Evolutionary conservation across 2,329 filamentous ascomycete species (phyloP), one percentile per base, ranked within the genome.

Genomic region (Penicillium sp.): DNA sequence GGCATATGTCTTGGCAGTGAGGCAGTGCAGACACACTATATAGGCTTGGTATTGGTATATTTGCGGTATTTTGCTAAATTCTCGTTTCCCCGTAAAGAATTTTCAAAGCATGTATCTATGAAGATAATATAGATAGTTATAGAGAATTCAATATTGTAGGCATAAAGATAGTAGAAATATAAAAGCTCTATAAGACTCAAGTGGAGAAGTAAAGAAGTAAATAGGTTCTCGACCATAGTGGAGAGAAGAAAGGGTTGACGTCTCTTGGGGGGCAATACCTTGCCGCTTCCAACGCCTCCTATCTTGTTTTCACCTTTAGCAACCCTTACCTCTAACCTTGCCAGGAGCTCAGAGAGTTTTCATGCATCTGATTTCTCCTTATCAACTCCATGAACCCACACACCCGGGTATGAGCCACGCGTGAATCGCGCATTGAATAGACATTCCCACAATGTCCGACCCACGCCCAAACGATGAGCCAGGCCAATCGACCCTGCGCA

Each of bases 401-500:
- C 11, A 50, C 36, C 37, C 9, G 43, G 43, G 43, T 45, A 25
- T 48, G 25, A 52, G 48, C 50, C 50, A 50, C 45, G 52, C 54
- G 51, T 62, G 58, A 63, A 58, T 42, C 42, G 57, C 58, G 55
- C 45, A 44, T 57, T 50, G n/a, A 48, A 69, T 28, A 46, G 9
- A 48, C 33, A 48, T 6, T 22, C 17, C 17, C 26, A 50, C 55
- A 57, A 75, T 75, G 73, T 65, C 70, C 44, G 62, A 72, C 45
- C 50, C 65, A 44, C 62, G 55, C 53, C 54, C 47, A 31, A 48
- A 50, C 5, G 60, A 71, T 47, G 63, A 68, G 58, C 53, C 43
- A 28, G 31, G 65, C 28, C 65, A 62, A 35, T 63, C 65, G 25
- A 60, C 73, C 47, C 61, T 73, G 51, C 72, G 74, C 53, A 70